phyloP scores from a whole-genome alignment of 805 yeast species.

The Jamesozyma gamospora region DNA sequence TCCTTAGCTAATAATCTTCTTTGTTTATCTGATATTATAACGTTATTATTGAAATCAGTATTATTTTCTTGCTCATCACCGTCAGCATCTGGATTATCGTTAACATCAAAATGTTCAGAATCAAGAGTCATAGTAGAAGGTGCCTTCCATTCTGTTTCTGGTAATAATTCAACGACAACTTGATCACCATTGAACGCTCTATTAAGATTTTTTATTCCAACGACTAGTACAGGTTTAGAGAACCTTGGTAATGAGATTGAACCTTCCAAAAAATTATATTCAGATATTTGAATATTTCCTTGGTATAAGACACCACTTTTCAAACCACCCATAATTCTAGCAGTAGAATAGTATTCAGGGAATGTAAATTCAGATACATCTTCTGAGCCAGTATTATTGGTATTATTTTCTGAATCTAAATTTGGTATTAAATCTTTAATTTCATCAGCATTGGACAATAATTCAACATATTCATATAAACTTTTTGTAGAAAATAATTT shows the following conservation, averaged over 20 bases:
- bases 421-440: constrained; percentile 71
- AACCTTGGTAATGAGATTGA: constrained; percentile 60
- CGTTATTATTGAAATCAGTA: constrained; percentile 32
- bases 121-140: constrained; percentile 76
- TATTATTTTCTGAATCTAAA: constrained; percentile 29
- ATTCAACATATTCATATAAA: constrained; percentile 58
- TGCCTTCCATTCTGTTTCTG: constrained; percentile 77
- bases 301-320: constrained; percentile 80
- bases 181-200: constrained; percentile 88
- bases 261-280: constrained; percentile 85
- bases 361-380: constrained; percentile 45
- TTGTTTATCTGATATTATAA: constrained; percentile 31
- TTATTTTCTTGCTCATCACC: constrained; percentile 38
- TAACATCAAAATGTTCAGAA: constrained; percentile 52
- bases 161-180: constrained; percentile 83
- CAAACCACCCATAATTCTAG: constrained; percentile 84
- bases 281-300: constrained; percentile 70
- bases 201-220: constrained; percentile 78
- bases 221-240: constrained; percentile 68
- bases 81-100: constrained; percentile 48
- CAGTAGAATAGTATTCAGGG: constrained; percentile 67
- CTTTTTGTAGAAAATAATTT: constrained; percentile 49
- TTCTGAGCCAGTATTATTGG: constrained; percentile 10
- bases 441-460: constrained; percentile 61
- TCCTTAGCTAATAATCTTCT: constrained; percentile 66